Base-by-base conservation (phyloP, 2,329 filamentous ascomycete species). In the Trichophyton verrucosum region DNA sequence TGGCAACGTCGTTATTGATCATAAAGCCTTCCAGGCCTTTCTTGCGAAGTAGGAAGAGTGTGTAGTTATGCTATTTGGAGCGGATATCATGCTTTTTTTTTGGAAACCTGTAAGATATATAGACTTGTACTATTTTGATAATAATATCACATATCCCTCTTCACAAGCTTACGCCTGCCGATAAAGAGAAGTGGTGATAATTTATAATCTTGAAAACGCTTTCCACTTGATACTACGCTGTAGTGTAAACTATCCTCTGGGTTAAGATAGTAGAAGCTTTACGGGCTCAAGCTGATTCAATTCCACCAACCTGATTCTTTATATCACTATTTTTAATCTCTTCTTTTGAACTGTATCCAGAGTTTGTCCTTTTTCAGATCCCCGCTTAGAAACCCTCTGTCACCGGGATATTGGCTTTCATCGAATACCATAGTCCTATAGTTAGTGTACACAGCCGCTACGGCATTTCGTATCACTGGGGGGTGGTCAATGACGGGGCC, bases 1-100 rank as follows among this genome's bases (percentile, higher is more conserved):
- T 57, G 89, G 94, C 0, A 96, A 95, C 70, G 91, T 99, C 0
- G 82, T 91, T n/a, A 97, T 99, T 72, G 91, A 97, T 64, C 91
- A 96, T 68, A 88, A 90, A 66, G 91, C 91, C 2, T 99, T 97
- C 72, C 94, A 99, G 74, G 89, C 85, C 66, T 99, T 99, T 72
- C 75, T 99, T 72, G 82, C 91, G 0, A 96, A 94, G 74, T 91
- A 68, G n/a, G 42, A 15, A 20, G 55, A n/a, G 71, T 1, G 73
- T 71, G 6, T 68, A 9, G 22, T 24, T 44, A 44, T 44, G 17
- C 11, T 44, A n/a, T 44, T 2, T 20, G 40, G n/a, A 0, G 40
- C 15, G 33, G 33, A 2, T 13, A 6, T 38, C n/a, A 44, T 44
- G 15, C 40, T 4, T 24, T 24, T 24, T 24, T 44, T 44, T 44